Percentiles rank a stretch among this genome's conserved stretches.
Evolutionary conservation across 2,329 filamentous ascomycete species (phyloP).

Genomic region (Gliomastix tumulicola): DNA sequence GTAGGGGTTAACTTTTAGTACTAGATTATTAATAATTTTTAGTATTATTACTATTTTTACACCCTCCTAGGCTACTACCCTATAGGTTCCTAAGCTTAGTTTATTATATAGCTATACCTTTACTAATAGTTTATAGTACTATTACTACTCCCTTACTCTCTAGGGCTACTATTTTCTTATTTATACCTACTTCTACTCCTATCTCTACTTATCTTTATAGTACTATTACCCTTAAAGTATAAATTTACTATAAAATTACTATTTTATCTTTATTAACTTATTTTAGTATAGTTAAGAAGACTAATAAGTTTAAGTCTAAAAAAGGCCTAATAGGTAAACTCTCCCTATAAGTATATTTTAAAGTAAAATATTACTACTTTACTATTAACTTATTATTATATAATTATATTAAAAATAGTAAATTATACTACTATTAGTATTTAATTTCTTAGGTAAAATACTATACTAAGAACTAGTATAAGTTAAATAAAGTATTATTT

Average conservation of each 20-base stretch:
- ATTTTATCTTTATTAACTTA: slow-evolving; percentile 1
- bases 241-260: no score
- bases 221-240: no score
- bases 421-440: neutral
- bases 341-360: slow-evolving; percentile 1
- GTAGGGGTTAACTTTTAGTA: neutral
- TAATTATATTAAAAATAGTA: neutral
- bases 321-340: neutral
- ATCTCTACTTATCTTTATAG: no score
- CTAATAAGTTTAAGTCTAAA: slow-evolving; percentile 1
- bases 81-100: neutral
- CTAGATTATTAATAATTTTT: neutral
- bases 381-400: slow-evolving; percentile 2
- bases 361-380: slow-evolving; percentile 1
- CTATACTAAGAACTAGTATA: neutral
- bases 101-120: neutral
- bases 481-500: slow-evolving; percentile 1
- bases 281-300: neutral
- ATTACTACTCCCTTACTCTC: no score
- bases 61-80: neutral
- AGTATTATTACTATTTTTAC: neutral
- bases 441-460: neutral
- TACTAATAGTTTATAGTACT: no score
- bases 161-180: no score
- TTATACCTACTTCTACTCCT: no score